A percentile compares a stretch with the other conserved stretches of the same genome.
These are phyloP conservation scores for Allium sativum DNA, from an alignment of 106 monocot genomes.

Conservation along the genomic window DNA sequence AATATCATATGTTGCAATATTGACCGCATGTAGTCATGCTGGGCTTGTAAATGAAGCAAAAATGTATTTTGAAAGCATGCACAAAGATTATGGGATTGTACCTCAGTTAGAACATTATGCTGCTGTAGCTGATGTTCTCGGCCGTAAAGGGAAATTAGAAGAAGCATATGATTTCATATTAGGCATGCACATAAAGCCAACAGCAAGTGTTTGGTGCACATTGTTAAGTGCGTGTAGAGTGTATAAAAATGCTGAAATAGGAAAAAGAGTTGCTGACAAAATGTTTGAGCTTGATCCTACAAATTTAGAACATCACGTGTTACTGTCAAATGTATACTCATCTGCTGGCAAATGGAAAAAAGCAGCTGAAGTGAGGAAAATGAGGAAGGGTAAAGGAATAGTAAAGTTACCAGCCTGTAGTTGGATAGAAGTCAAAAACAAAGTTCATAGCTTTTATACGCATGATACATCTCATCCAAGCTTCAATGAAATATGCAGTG, in stretches of 20 bases:
- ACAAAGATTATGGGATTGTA: slow-evolving; percentile 43
- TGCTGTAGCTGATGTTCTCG: slow-evolving; percentile 70
- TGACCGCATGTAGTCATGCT: slow-evolving; percentile 90
- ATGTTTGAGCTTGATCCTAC: slow-evolving; percentile 66
- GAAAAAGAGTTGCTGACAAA: slow-evolving; percentile 50
- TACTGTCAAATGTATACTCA: slow-evolving; percentile 84
- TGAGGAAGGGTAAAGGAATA: slow-evolving; percentile 49
- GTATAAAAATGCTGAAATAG: slow-evolving; percentile 47
- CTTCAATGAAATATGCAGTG: slow-evolving; percentile 30
- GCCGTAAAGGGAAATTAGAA: slow-evolving; percentile 66
- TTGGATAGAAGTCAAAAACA: slow-evolving; percentile 64
- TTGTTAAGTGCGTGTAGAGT: slow-evolving; percentile 70
- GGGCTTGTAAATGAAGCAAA: slow-evolving; percentile 10
- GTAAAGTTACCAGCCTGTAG: slow-evolving; percentile 73
- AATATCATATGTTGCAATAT: slow-evolving; percentile 71
- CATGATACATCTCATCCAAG: slow-evolving; percentile 65
- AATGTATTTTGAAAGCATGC: slow-evolving; percentile 41
- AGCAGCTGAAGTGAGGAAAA: slow-evolving; percentile 32
- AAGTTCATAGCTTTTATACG: slow-evolving; percentile 49
- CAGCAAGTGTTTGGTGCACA: slow-evolving; percentile 74
- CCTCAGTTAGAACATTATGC: slow-evolving; percentile 85
- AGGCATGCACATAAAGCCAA: slow-evolving; percentile 70
- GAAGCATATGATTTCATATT: slow-evolving; percentile 71
- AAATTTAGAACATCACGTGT: slow-evolving; percentile 40
- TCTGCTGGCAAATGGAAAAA: slow-evolving; percentile 80